A percentile compares a stretch with the other conserved stretches of the same genome.
Evolutionary conservation across 73 alveolate genomes (phyloP).

Genomic region (Tetrahymena malaccensis): DNA sequence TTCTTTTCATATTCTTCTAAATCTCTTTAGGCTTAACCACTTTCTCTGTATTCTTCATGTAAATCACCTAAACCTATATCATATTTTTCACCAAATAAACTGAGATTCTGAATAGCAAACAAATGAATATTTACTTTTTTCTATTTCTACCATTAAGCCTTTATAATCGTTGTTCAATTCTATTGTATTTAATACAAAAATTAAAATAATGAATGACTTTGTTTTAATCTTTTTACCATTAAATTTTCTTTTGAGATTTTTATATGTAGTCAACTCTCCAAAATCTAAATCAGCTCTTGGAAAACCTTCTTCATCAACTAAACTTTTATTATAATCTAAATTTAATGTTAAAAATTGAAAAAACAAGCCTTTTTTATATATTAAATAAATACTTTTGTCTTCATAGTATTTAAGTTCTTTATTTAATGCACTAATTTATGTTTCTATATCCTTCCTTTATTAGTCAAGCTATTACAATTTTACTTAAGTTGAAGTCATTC

Average conservation of each 20-base stretch:
- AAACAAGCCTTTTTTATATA: no score
- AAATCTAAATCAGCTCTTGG: conserved; percentile 87
- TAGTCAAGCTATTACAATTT: background rate
- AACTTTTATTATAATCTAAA: conserved; percentile 76
- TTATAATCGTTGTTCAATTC: conserved; percentile 79
- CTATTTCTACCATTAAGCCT: conserved; percentile 78
- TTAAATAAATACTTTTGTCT: background rate
- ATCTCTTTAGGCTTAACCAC: conserved; percentile 1
- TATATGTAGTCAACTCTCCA: conserved; percentile 54
- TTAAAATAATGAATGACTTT: background rate
- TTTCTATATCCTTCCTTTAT: background rate
- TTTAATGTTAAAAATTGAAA: background rate
- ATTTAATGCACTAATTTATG: background rate
- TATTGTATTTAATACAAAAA: background rate
- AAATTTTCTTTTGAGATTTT: conserved; percentile 58
- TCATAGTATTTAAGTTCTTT: background rate
- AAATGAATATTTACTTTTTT: conserved; percentile 49
- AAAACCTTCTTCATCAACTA: conserved; percentile 91
- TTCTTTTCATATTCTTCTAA: conserved; percentile 1
- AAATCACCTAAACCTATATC: background rate
- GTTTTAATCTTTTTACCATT: conserved; percentile 35
- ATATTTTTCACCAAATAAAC: conserved; percentile 38
- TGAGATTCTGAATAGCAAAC: conserved; percentile 12
- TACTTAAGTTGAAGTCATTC: background rate
- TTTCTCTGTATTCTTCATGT: conserved; percentile 15